Percentiles rank a stretch among this genome's conserved stretches.
Evolutionary conservation across 139 green algal genomes (phyloP).

Genomic region (Chlamydomonas sp.): DNA sequence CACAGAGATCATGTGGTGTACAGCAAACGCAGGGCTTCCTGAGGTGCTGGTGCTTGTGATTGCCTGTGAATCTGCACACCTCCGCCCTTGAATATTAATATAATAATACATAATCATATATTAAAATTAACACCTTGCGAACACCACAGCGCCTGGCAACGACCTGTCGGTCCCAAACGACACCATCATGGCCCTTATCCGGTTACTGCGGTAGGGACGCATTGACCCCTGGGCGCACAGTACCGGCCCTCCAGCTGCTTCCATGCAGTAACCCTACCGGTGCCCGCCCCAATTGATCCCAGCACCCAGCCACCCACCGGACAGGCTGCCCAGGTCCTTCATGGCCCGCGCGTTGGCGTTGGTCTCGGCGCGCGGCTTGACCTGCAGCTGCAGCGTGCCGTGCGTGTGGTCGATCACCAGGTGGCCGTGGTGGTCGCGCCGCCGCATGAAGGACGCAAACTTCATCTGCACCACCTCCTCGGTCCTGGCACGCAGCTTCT

Average conservation of each 20-base stretch:
- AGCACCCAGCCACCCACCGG: constrained; percentile 18
- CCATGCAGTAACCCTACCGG: not conserved
- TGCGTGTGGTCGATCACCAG: constrained; percentile 3
- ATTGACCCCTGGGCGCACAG: not conserved
- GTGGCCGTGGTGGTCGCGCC: constrained; percentile 30
- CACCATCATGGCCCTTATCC: not conserved
- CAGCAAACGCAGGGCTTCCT: not conserved
- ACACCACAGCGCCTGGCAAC: not conserved
- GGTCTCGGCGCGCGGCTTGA: constrained; percentile 37
- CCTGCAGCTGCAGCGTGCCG: constrained; percentile 37
- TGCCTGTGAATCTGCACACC: not conserved
- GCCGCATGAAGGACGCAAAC: constrained; percentile 45
- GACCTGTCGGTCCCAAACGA: not conserved
- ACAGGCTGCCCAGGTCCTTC: constrained; percentile 71
- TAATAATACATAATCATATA: not conserved
- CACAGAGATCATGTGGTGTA: not conserved
- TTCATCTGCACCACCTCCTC: constrained; percentile 8
- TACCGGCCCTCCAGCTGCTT: not conserved
- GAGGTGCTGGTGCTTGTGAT: not conserved
- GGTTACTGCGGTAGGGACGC: not conserved
- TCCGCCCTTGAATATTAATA: not conserved
- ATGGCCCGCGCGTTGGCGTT: constrained; percentile 42
- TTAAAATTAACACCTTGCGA: not conserved
- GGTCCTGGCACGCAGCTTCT: constrained; percentile 23
- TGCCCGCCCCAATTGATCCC: not conserved